Evolutionary conservation across 192 early-diverging fungal genomes (phyloP), one percentile per base, ranked within the genome.

Genomic region (Coemansia sp.): DNA sequence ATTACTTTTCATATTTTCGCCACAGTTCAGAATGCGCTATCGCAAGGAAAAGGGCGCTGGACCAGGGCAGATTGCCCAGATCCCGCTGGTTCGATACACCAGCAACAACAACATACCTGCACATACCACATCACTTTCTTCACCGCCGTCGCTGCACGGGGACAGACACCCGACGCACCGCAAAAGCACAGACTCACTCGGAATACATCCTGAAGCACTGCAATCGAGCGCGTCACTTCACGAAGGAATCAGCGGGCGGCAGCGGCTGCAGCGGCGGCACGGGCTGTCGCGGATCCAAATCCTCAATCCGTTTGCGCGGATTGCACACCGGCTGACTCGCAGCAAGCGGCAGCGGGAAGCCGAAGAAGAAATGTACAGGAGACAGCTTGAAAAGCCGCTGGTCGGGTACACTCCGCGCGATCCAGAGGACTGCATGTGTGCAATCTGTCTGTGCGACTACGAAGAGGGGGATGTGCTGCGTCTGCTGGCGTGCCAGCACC

Each of bases 391-490:
- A 10, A 51, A 56, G n/a, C 63, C 69, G 11, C 51, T 79, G 20
- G 50, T 68, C 10, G 76, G 73, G 40, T 64, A 85, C 55, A 79
- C 77, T 10, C 76, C 85, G 28, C 45, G 44, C 20, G 82, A 86
- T 51, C 53, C 71, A 1, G 84, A 89, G 34, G 89, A 90, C 59
- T 71, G 80, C 15, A 72, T 84, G 18, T 93, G 90, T 59, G 87
- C 86, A 21, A 93, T 93, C 64, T 93, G 90, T 59, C 62, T 93
- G 37, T 75, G 74, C 46, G 71, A 79, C 7, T 93, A 93, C 51
- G 89, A 91, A 61, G 81, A 87, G 17, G 86, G 85, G 18, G 87
- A 90, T n/a, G 69, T 85, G 6, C 71, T 93, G 17, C 77, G 87
- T 26, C 79, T 84, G 62, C 70, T 91, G 71, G 81, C 75, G 52